phyloP scores from a whole-genome alignment of 495 filamentous ascomycete genomes.

The Tuber melanosporum region DNA sequence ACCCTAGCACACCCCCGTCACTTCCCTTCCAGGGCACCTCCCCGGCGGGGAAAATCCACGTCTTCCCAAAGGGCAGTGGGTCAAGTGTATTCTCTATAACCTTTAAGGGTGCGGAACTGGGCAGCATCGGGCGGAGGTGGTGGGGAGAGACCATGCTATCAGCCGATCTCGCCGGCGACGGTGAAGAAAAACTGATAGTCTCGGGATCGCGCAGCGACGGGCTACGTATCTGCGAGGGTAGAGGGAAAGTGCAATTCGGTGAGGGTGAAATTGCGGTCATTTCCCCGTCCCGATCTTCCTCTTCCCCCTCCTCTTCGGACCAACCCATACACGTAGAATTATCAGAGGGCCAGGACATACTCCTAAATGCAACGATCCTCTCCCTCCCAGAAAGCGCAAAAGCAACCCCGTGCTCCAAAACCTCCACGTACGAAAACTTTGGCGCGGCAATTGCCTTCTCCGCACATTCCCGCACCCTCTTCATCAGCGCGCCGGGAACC shows the following conservation, averaged over 20 bases:
- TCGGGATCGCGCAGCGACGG: constrained; percentile 20
- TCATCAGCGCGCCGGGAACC: constrained; percentile 33
- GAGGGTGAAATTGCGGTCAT: constrained; percentile 28
- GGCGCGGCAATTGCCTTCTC: constrained; percentile 18
- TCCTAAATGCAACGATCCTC: constrained; percentile 13
- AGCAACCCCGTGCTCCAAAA: neutral
- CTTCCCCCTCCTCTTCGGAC: neutral
- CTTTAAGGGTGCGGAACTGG: constrained; percentile 31
- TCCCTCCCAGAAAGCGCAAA: constrained; percentile 12
- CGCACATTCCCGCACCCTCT: constrained; percentile 4
- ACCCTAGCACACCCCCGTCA: constrained; percentile 13
- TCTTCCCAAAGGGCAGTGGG: constrained; percentile 23
- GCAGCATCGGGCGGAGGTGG: constrained; percentile 29
- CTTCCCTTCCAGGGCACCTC: constrained; percentile 21
- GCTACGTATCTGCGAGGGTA: constrained; percentile 17
- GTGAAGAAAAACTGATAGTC: constrained; percentile 23
- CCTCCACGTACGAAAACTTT: constrained; percentile 24
- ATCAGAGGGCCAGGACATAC: neutral
- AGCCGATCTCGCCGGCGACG: constrained; percentile 20
- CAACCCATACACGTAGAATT: neutral
- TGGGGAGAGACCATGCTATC: constrained; percentile 35
- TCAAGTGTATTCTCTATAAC: constrained; percentile 17
- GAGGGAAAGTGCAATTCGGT: constrained; percentile 17
- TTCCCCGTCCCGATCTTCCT: constrained; percentile 13
- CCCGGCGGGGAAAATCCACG: constrained; percentile 25